Evolutionary conservation across 192 early-diverging fungal genomes (phyloP).

Genomic region (Backusella liffmaniae): DNA sequence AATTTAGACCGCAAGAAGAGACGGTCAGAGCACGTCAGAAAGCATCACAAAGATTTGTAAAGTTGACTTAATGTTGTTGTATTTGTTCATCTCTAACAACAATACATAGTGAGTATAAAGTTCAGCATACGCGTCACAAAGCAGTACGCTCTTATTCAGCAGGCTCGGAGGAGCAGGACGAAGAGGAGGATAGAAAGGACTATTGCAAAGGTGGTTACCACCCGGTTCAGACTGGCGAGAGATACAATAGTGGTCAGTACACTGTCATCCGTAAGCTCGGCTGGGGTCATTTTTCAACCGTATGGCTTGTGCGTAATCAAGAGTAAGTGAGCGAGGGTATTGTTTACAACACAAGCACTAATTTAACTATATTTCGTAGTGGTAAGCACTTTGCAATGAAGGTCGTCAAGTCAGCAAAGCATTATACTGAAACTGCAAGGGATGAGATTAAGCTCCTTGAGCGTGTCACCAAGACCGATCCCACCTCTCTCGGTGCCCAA

Average conservation of each 20-base stretch:
- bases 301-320: constrained; percentile 88
- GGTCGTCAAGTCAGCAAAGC: constrained; percentile 93
- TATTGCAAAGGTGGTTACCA: constrained; percentile 96
- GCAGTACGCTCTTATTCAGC: constrained; percentile 8
- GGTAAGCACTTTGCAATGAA: constrained; percentile 91
- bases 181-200: constrained; percentile 90
- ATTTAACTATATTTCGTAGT: constrained; percentile 29
- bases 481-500: constrained; percentile 50
- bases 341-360: neutral
- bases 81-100: neutral
- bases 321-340: constrained; percentile 35
- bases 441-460: constrained; percentile 97
- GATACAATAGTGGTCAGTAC: constrained; percentile 78
- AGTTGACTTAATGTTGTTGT: neutral
- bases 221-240: constrained; percentile 81
- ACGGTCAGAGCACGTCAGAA: constrained; percentile 1
- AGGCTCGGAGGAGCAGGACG: constrained; percentile 27
- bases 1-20: neutral
- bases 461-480: constrained; percentile 68
- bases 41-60: constrained; percentile 2
- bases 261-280: constrained; percentile 90
- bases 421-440: constrained; percentile 93
- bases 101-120: neutral
- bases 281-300: constrained; percentile 99
- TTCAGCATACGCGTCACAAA: neutral